These are phyloP conservation scores for Lavandula angustifolia DNA, from an alignment of 257 asterid species.

Conservation along the genomic window DNA sequence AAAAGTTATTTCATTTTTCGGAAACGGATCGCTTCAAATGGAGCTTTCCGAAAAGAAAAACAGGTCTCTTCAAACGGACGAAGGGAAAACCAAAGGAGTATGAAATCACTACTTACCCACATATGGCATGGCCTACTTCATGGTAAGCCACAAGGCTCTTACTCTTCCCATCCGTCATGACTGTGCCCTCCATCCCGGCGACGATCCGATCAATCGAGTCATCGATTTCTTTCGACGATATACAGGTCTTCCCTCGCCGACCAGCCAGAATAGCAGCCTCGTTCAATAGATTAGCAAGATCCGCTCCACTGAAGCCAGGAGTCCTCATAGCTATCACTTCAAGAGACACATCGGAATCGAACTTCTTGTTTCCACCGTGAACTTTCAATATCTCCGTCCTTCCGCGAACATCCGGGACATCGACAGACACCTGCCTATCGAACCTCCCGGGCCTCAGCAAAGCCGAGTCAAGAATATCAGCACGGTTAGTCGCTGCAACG, in stretches of 20 bases:
- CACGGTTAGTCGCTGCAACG: slow-evolving; percentile 90
- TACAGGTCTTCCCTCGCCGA: slow-evolving; percentile 73
- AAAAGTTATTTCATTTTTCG: no score
- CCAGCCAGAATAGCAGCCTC: slow-evolving; percentile 97
- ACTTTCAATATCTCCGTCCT: slow-evolving; percentile 92
- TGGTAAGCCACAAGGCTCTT: slow-evolving; percentile 94
- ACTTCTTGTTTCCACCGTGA: slow-evolving; percentile 82
- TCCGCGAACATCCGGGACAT: slow-evolving; percentile 93
- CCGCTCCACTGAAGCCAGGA: slow-evolving; percentile 97
- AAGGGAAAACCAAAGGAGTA: no score
- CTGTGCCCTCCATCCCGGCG: slow-evolving; percentile 98
- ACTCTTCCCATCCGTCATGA: slow-evolving; percentile 98
- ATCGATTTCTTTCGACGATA: slow-evolving; percentile 84
- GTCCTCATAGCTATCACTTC: slow-evolving; percentile 96
- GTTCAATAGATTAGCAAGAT: slow-evolving; percentile 90
- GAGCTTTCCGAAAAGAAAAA: no score
- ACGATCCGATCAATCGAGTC: slow-evolving; percentile 95
- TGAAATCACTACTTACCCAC: slow-evolving; percentile 61
- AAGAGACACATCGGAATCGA: slow-evolving; percentile 82
- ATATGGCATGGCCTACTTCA: slow-evolving; percentile 97
- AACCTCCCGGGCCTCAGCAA: slow-evolving; percentile 90
- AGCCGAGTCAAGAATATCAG: slow-evolving; percentile 92
- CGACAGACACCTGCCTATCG: slow-evolving; percentile 89
- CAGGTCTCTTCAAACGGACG: no score
- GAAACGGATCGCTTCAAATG: no score